Evolutionary conservation across 192 early-diverging fungal genomes (phyloP), one percentile per base, ranked within the genome.

Genomic region (Pilobolus umbonatus): DNA sequence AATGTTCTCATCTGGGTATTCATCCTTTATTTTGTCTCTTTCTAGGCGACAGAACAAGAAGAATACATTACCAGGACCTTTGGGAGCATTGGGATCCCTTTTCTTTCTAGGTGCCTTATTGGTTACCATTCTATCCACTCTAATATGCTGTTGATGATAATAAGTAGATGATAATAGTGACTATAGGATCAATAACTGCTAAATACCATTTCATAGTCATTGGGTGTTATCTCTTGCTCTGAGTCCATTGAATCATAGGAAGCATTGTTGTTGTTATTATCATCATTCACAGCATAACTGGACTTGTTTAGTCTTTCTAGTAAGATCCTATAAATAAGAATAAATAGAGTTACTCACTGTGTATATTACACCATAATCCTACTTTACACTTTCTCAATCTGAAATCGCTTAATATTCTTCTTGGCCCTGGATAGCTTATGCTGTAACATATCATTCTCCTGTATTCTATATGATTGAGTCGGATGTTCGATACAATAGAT

Each of bases 401-500:
- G 61, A 17, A 79, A 65, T 15, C 73, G 70, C 11, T 71, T 67
- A 31, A 79, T 68, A 45, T 67, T 72, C 53, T 75, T 75, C 38
- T 66, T 63, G 29, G 76, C 76, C 48, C 68, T 68, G 48, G 59
- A 64, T 44, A 79, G 44, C 59, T 69, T 72, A 48, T 73, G 53
- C 38, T 74, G 75, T 55, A 79, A 71, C 36, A 58, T 38, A 48
- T 73, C 76, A 63, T 79, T 79, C 52, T 78, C 69, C 76, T 78
- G 19, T 28, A 12, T 31, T 30, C 17, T 32, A 3, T 50, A 6
- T 24, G 12, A 42, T 5, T 40, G 19, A 42, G 19, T 1, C 11
- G 5, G 5, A 8, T 11, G 5, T 35, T 35, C 5, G 5, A 35
- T 35, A 5, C 11, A 8, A 8, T 35, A 8, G 5, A 25, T 47